A percentile compares a stretch with the other conserved stretches of the same genome.
Evolutionary conservation across 2,329 filamentous ascomycete genomes (phyloP).

Genomic region (Bertia moriformis): DNA sequence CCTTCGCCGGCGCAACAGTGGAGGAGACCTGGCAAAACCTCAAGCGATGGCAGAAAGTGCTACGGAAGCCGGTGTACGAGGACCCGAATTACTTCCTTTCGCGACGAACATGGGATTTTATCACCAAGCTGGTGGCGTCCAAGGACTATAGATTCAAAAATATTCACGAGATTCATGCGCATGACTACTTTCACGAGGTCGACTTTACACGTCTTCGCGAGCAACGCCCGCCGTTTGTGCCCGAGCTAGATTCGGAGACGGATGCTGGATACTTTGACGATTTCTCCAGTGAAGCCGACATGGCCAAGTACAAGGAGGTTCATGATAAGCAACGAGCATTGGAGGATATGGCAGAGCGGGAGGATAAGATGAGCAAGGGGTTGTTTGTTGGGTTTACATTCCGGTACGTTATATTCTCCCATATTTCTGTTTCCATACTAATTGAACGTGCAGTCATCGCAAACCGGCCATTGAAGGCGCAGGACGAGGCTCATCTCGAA

Average conservation of each 20-base stretch:
- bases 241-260: conserved; percentile 92
- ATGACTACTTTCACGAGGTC: conserved; percentile 90
- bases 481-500: conserved; percentile 52
- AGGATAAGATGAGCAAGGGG: conserved; percentile 84
- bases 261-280: conserved; percentile 98
- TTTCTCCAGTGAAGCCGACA: conserved; percentile 89
- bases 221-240: conserved; percentile 87
- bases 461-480: conserved; percentile 64
- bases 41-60: conserved; percentile 92
- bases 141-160: conserved; percentile 57
- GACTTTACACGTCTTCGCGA: conserved; percentile 71
- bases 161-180: conserved; percentile 74
- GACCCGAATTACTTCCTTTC: conserved; percentile 95
- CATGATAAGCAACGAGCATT: conserved; percentile 92
- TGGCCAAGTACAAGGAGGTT: conserved; percentile 99
- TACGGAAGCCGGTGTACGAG: conserved; percentile 91
- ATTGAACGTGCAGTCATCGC: conserved; percentile 37
- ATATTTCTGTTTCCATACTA: background rate
- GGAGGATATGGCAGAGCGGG: conserved; percentile 84
- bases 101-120: conserved; percentile 92
- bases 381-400: conserved; percentile 97
- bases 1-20: conserved; percentile 83
- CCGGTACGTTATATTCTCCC: conserved; percentile 21
- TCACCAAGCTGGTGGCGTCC: conserved; percentile 52
- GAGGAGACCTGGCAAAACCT: conserved; percentile 98